A percentile compares a stretch with the other conserved stretches of the same genome.
Conservation (phyloP, 139 green algal genomes). For the Auxenochlorella pyrenoidosa region DNA sequence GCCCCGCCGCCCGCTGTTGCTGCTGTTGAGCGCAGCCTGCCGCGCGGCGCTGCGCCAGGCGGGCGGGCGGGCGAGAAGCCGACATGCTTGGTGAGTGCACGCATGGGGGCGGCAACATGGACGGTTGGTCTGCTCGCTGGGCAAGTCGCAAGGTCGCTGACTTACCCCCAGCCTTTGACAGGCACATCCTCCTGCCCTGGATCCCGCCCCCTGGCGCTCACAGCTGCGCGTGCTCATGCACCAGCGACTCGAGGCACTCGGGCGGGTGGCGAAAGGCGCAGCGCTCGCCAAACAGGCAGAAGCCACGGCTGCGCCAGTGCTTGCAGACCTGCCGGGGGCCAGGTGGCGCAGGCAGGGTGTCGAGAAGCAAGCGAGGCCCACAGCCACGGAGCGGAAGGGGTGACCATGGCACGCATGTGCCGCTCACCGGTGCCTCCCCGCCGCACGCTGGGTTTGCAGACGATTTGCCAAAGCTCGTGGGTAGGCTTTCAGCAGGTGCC, state of each 20-base stretch:
- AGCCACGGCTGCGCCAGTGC: slow-evolving; percentile 51
- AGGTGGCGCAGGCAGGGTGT: not conserved
- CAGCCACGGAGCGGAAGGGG: too few species aligned
- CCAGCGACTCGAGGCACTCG: not conserved
- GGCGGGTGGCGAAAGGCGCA: slow-evolving; percentile 47
- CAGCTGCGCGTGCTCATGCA: not conserved
- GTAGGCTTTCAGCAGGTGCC: too few species aligned
- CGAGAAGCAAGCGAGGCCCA: not conserved
- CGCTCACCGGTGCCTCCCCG: too few species aligned
- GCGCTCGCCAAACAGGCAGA: slow-evolving; percentile 40
- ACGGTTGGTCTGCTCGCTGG: too few species aligned
- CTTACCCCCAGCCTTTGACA: not conserved
- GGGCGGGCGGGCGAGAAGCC: too few species aligned
- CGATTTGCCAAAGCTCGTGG: too few species aligned
- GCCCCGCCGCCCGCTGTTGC: not conserved
- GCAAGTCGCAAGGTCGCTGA: not conserved
- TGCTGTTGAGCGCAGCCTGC: not conserved
- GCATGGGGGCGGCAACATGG: not conserved
- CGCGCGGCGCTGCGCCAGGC: not conserved
- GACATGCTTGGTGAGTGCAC: too few species aligned
- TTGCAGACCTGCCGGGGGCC: slow-evolving; percentile 41
- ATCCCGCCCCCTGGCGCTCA: not conserved
- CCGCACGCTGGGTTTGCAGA: too few species aligned
- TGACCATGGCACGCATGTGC: too few species aligned
- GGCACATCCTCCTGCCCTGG: not conserved